Evolutionary conservation across 371 early-diverging fungal species (phyloP), one percentile per base, ranked within the genome.

Genomic region (Mortierella sp.): DNA sequence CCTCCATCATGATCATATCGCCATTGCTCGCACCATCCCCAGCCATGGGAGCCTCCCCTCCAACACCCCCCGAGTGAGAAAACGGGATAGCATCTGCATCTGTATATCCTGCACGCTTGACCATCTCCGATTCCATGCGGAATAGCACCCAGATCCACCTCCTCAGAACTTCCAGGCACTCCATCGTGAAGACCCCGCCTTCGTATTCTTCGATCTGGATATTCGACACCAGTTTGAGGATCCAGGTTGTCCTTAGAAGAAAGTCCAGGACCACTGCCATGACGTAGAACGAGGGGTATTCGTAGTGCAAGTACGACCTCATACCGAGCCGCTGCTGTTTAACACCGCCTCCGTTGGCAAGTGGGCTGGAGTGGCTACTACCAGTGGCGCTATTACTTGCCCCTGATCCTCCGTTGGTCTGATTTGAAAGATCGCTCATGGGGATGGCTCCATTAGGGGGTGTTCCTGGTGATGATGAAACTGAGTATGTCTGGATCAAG

Each of bases 101-200:
- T n/a, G 16, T 21, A 24, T 61, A 58, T 43, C 76, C 68, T 3
- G 61, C 57, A 28, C 82, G 82, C 56, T 84, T 84, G 3, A 91
- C 87, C 90, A 89, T 90, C 73, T 92, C 94, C 42, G 85, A 82
- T 80, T 97, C 97, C 50, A 95, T 76, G 19, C 96, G 80, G 71
- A 96, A 91, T 51, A 94, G 90, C 0, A 94, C 91, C 97, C 97
- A 97, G 50, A 96, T 81, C 91, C 95, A 95, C 45, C 97, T 82
- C 53, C 97, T 65, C 23, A 90, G 58, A 3, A 97, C 84, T 78
- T 97, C 97, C 12, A 94, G 64, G 7, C 87, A 72, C 58, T 91
- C 90, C 72, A 97, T 83, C 61, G 89, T 80, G 61, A 95, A 87
- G 19, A 91, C 92, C 34, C 90, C 85, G 23, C 84, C 89, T 30